Evolutionary conservation across 2,329 filamentous ascomycete species (phyloP).

Genomic region (Aspergillus neotritici): DNA sequence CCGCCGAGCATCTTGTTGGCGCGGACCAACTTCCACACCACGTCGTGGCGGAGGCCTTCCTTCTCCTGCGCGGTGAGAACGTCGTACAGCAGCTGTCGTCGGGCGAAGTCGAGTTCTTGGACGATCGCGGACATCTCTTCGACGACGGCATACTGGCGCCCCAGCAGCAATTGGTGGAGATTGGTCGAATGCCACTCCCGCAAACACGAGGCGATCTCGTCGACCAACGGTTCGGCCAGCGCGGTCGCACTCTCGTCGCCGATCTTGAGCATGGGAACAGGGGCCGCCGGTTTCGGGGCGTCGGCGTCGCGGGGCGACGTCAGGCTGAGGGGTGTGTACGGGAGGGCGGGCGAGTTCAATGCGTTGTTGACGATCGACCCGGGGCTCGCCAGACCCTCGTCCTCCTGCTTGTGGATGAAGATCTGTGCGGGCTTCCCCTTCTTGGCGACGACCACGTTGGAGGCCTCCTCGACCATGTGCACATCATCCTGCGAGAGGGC

Average conservation of each 20-base stretch:
- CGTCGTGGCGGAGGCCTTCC: slow-evolving; percentile 72
- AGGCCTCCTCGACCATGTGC: slow-evolving; percentile 22
- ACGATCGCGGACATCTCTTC: slow-evolving; percentile 78
- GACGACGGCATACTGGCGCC: slow-evolving; percentile 71
- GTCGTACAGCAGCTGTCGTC: slow-evolving; percentile 88
- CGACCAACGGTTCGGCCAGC: slow-evolving; percentile 80
- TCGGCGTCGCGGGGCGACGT: slow-evolving; percentile 54
- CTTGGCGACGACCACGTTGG: slow-evolving; percentile 31
- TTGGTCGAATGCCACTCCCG: slow-evolving; percentile 98
- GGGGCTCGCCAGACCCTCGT: slow-evolving; percentile 26
- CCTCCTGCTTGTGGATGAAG: slow-evolving; percentile 33
- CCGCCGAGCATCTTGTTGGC: slow-evolving; percentile 93
- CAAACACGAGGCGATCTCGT: slow-evolving; percentile 94
- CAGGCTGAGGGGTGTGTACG: slow-evolving; percentile 28
- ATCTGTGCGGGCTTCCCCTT: slow-evolving; percentile 40
- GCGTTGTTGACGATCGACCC: slow-evolving; percentile 23
- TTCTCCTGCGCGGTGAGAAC: slow-evolving; percentile 86
- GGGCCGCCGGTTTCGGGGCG: slow-evolving; percentile 69
- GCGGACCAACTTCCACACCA: slow-evolving; percentile 89
- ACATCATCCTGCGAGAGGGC: slow-evolving; percentile 25
- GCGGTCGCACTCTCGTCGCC: slow-evolving; percentile 95
- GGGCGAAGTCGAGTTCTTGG: slow-evolving; percentile 72
- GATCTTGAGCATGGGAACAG: slow-evolving; percentile 95
- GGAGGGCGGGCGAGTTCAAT: slow-evolving; percentile 26
- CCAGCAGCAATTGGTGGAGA: slow-evolving; percentile 82